A percentile compares a stretch with the other conserved stretches of the same genome.
Conservation (phyloP, 2,329 filamentous ascomycete species). For the Exophiala dermatitidis region DNA sequence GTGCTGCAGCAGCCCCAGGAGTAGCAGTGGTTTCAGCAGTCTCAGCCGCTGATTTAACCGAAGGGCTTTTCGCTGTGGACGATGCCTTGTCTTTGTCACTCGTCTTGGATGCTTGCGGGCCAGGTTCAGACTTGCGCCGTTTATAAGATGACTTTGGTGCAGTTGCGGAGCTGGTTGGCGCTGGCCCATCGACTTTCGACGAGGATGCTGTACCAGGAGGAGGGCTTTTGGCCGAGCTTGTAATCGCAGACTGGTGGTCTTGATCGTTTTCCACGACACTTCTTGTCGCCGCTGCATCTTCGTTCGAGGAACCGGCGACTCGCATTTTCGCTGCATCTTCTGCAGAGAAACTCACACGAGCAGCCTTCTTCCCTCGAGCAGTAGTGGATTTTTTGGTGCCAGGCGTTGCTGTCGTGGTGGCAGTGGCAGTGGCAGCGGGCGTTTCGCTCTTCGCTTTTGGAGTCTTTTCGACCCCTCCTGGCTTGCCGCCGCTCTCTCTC, state of each 20-base stretch:
- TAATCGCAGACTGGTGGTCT: not conserved
- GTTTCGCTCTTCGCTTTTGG: not conserved
- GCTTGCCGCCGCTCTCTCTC: constrained; percentile 2
- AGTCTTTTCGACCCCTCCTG: not conserved
- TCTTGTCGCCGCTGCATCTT: no score
- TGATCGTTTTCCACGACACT: no score
- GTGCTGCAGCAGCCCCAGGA: not conserved
- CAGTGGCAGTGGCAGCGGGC: not conserved
- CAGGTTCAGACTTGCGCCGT: not conserved
- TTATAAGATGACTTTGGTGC: not conserved
- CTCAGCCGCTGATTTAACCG: not conserved
- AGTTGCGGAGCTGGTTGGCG: not conserved
- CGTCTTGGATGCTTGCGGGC: not conserved
- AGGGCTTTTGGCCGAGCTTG: not conserved
- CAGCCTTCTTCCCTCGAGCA: not conserved
- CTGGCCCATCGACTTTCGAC: not conserved
- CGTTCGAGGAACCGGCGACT: not conserved
- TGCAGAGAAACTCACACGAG: constrained; percentile 3
- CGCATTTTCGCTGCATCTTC: not conserved
- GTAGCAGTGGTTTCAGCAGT: not conserved
- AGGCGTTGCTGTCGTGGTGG: no score
- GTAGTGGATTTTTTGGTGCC: not conserved
- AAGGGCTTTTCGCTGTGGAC: not conserved
- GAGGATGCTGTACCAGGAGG: not conserved
- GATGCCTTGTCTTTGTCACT: not conserved